These are phyloP conservation scores for Russula abietina DNA, from an alignment of 768 basidiomycete species.

Conservation along the genomic window DNA sequence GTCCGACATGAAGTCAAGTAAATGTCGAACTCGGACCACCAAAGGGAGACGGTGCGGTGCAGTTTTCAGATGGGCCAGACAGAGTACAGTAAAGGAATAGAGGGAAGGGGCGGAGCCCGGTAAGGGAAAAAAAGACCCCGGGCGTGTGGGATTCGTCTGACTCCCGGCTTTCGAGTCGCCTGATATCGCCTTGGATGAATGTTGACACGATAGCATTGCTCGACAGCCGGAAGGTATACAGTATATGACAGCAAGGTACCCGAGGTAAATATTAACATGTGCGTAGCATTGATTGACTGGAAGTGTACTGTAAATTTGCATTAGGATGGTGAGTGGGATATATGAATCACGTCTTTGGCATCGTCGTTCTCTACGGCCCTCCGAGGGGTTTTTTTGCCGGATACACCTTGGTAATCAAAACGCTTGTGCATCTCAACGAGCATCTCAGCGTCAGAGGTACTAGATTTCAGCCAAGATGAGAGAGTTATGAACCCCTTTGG, in stretches of 20 bases:
- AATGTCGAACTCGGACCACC: too few species aligned
- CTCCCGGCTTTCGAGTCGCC: not conserved
- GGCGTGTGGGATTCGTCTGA: not conserved
- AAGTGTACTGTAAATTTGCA: constrained; percentile 2
- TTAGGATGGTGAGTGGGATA: not conserved
- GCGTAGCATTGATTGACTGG: not conserved
- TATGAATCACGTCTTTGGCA: not conserved
- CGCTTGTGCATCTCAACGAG: constrained; percentile 4
- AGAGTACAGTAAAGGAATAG: too few species aligned
- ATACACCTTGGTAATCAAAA: constrained; percentile 17
- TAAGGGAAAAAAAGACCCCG: too few species aligned
- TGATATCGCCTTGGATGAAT: not conserved
- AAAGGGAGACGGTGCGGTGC: too few species aligned
- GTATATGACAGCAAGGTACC: constrained; percentile 7
- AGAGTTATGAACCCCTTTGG: constrained; percentile 6
- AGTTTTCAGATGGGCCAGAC: too few species aligned
- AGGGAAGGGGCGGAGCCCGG: too few species aligned
- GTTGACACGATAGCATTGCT: constrained; percentile 4
- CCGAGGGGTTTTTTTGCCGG: constrained; percentile 15
- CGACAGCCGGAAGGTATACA: not conserved
- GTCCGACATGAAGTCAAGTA: too few species aligned
- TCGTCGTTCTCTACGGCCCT: not conserved
- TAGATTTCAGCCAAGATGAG: constrained; percentile 11
- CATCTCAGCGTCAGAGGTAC: constrained; percentile 12
- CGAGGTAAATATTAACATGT: not conserved